A percentile compares a stretch with the other conserved stretches of the same genome.
Evolutionary conservation across 2,329 filamentous ascomycete genomes (phyloP).

Genomic region (Blastomyces parvus): DNA sequence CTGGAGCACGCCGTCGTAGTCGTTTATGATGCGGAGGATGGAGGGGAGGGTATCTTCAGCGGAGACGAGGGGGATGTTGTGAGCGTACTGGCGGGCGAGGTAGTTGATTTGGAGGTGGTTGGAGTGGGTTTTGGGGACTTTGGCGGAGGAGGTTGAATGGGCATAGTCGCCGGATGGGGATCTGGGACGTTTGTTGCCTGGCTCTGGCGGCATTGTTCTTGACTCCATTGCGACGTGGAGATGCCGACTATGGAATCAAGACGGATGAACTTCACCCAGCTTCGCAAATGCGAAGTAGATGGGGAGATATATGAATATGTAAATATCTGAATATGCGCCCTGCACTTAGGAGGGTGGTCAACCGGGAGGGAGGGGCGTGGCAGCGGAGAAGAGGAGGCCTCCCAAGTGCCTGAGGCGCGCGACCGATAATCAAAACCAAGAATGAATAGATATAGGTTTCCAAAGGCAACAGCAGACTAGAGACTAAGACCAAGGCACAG

Average conservation of each 20-base stretch:
- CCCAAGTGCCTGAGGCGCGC: too few relatives aligned
- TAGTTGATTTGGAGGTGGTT: conserved; percentile 61
- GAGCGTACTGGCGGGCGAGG: conserved; percentile 52
- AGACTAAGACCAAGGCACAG: background rate
- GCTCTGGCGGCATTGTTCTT: conserved; percentile 28
- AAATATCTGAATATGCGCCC: background rate
- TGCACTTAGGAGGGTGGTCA: background rate
- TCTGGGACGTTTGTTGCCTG: conserved; percentile 37
- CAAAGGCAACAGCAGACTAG: conserved; percentile 1
- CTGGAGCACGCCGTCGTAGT: conserved; percentile 78
- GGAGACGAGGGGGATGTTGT: conserved; percentile 53
- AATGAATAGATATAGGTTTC: background rate
- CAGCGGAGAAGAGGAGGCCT: background rate
- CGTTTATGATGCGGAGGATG: conserved; percentile 60
- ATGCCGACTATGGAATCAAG: background rate
- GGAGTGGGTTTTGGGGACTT: conserved; percentile 45
- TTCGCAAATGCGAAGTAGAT: conserved; percentile 1
- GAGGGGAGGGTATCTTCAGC: conserved; percentile 63
- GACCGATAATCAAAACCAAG: background rate
- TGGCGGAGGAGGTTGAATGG: conserved; percentile 34
- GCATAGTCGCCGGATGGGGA: conserved; percentile 36
- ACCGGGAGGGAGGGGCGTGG: background rate
- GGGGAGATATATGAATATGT: background rate
- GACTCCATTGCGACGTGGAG: conserved; percentile 26
- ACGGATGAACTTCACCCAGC: background rate